Percentiles rank a stretch among this genome's conserved stretches.
phyloP scores from a whole-genome alignment of 139 green algal species.

The Spirogloea muscicola region DNA sequence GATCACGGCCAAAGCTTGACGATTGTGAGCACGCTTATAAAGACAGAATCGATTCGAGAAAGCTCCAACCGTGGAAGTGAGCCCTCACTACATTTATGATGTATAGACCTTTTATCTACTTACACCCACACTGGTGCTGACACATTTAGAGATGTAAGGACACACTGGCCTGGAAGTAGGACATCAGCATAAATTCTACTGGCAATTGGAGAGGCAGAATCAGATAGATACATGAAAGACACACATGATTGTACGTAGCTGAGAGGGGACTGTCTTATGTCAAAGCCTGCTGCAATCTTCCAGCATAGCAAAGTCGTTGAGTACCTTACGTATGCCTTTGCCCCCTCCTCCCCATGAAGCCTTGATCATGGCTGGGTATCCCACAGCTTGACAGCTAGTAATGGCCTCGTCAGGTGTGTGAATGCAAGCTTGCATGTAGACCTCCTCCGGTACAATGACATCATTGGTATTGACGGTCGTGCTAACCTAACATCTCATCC shows the following conservation, averaged over 20 bases:
- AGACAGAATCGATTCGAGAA: no score
- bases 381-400: constrained; percentile 71
- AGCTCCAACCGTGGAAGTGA: no score
- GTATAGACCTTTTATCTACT: no score
- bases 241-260: background rate
- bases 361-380: constrained; percentile 97
- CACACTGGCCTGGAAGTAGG: background rate
- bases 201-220: no score
- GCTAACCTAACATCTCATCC: no score
- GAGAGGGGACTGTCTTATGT: background rate
- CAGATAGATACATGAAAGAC: no score
- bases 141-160: background rate
- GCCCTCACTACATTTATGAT: no score
- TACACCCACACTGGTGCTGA: no score
- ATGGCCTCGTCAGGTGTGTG: constrained; percentile 35
- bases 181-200: no score
- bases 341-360: constrained; percentile 93
- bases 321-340: constrained; percentile 90
- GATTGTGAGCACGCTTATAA: no score
- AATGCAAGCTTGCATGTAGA: constrained; percentile 61
- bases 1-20: no score
- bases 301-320: background rate
- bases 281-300: background rate
- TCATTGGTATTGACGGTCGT: background rate
- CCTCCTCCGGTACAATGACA: constrained; percentile 66